These are phyloP conservation scores for Lactarius hengduanensis DNA, from an alignment of 768 basidiomycete species.

Conservation along the genomic window DNA sequence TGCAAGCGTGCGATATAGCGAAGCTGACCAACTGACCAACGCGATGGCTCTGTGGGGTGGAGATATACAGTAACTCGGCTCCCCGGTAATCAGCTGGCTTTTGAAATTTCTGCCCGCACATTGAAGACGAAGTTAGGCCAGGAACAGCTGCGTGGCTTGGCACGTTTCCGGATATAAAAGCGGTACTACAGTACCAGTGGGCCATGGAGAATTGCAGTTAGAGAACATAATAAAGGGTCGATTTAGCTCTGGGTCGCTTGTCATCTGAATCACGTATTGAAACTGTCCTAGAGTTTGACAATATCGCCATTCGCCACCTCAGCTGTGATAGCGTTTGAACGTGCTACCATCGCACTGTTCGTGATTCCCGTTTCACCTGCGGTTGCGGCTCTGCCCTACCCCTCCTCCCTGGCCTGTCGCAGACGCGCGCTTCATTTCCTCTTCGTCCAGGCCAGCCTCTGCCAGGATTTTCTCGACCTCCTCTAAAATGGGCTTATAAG, in stretches of 20 bases:
- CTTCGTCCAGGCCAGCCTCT: constrained; percentile 83
- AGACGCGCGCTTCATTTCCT: constrained; percentile 66
- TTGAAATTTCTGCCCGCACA: background rate
- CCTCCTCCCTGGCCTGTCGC: constrained; percentile 39
- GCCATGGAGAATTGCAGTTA: background rate
- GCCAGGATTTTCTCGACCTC: constrained; percentile 82
- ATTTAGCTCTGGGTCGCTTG: background rate
- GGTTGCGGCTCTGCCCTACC: constrained; percentile 50
- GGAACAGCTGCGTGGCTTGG: background rate
- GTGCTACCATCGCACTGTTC: background rate
- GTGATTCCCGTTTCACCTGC: constrained; percentile 34
- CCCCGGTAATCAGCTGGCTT: background rate
- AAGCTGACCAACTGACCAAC: background rate
- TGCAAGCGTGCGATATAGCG: background rate
- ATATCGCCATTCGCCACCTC: background rate
- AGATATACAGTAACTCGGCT: background rate
- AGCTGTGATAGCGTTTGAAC: background rate
- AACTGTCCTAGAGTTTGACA: background rate
- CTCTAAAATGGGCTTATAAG: constrained; percentile 76
- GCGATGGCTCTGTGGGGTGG: background rate
- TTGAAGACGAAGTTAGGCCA: background rate
- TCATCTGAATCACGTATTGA: background rate
- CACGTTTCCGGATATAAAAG: background rate
- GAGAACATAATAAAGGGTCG: background rate
- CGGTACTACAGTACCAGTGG: background rate